Conservation (phyloP, 768 basidiomycete genomes). For the Mycena latifolia region DNA sequence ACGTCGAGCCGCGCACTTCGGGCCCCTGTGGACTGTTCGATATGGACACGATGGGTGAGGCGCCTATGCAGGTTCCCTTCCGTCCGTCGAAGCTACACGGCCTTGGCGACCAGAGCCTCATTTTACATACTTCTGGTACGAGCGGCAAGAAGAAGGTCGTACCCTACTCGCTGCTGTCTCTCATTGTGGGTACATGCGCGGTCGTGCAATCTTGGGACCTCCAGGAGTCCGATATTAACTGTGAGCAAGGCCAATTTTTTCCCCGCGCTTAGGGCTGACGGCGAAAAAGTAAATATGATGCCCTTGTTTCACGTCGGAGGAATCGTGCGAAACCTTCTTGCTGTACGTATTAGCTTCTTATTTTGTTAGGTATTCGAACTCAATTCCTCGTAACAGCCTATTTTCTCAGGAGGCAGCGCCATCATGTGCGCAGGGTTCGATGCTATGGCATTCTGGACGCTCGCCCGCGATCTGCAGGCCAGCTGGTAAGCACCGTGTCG, state of each 20-base stretch:
- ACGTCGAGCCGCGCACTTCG: conserved; percentile 44
- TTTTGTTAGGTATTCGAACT: conserved; percentile 8
- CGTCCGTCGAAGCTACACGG: conserved; percentile 48
- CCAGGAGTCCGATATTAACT: conserved; percentile 55
- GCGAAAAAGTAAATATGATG: conserved; percentile 58
- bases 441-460: conserved; percentile 63
- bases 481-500: conserved; percentile 59
- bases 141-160: conserved; percentile 68
- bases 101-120: conserved; percentile 61
- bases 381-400: conserved; percentile 43
- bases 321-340: conserved; percentile 68
- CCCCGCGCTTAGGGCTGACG: not conserved
- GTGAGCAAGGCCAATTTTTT: conserved; percentile 45
- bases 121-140: conserved; percentile 72
- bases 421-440: conserved; percentile 70
- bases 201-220: conserved; percentile 60
- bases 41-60: conserved; percentile 46
- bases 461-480: conserved; percentile 50
- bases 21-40: conserved; percentile 58
- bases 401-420: conserved; percentile 65
- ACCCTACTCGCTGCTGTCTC: conserved; percentile 55
- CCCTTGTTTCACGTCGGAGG: conserved; percentile 73
- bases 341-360: conserved; percentile 37
- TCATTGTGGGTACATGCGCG: conserved; percentile 59
- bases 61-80: conserved; percentile 23